These are phyloP conservation scores for Rhododendron molle DNA, from an alignment of 148 eudicot species.

Conservation along the genomic window DNA sequence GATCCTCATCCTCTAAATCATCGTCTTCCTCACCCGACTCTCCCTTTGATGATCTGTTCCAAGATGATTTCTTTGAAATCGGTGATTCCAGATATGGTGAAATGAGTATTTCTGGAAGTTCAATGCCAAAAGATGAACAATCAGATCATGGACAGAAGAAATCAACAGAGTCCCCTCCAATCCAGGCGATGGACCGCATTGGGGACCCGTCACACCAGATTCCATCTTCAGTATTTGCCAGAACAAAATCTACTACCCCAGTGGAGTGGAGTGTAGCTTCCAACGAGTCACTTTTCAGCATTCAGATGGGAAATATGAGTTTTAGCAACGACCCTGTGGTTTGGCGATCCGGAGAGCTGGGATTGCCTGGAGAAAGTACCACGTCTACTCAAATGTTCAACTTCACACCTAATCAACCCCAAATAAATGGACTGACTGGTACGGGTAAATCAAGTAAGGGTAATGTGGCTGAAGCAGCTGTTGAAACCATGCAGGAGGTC, in stretches of 20 bases:
- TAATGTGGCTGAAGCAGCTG: not conserved
- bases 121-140: constrained; percentile 11
- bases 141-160: constrained; percentile 13
- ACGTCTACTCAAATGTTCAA: constrained; percentile 25
- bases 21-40: constrained; percentile 39
- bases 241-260: constrained; percentile 35
- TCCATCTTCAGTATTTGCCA: constrained; percentile 50
- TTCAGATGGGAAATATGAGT: constrained; percentile 64
- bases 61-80: constrained; percentile 15
- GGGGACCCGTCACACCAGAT: constrained; percentile 35
- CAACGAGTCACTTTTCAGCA: constrained; percentile 72
- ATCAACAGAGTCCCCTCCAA: constrained; percentile 43
- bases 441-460: constrained; percentile 8
- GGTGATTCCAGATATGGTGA: constrained; percentile 10
- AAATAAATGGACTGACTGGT: constrained; percentile 7
- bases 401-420: constrained; percentile 5
- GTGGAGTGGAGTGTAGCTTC: constrained; percentile 68
- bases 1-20: constrained; percentile 33
- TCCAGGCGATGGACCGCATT: constrained; percentile 59
- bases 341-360: constrained; percentile 41
- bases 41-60: constrained; percentile 30
- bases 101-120: constrained; percentile 17
- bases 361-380: constrained; percentile 28
- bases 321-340: constrained; percentile 45
- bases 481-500: constrained; percentile 27